Percentiles rank a stretch among this genome's conserved stretches.
Evolutionary conservation across 1,139 yeast genomes (phyloP).

Genomic region (Taphrina sp.): DNA sequence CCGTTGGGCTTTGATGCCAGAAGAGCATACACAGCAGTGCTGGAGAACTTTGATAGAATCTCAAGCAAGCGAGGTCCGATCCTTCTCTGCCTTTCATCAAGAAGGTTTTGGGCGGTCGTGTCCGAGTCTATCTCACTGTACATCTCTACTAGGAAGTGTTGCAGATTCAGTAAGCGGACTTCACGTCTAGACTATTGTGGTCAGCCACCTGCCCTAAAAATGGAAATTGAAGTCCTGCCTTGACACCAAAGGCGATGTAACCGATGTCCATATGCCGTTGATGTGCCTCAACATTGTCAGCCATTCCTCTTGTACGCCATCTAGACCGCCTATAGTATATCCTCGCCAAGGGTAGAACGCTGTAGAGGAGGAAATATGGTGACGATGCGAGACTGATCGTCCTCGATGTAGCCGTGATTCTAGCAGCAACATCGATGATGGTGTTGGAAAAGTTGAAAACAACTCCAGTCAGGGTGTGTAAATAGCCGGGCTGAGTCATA

Average conservation of each 20-base stretch:
- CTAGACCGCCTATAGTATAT: not conserved
- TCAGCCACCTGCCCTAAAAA: too few species aligned
- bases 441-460: constrained; percentile 8
- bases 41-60: constrained; percentile 1
- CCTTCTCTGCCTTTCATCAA: not conserved
- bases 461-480: constrained; percentile 1
- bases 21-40: constrained; percentile 11
- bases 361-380: constrained; percentile 19
- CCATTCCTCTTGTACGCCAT: not conserved
- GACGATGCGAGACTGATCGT: constrained; percentile 12
- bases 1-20: constrained; percentile 10
- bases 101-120: too few species aligned
- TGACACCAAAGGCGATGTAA: constrained; percentile 6
- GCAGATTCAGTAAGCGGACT: constrained; percentile 4
- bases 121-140: too few species aligned
- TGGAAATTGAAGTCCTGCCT: too few species aligned
- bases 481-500: constrained; percentile 7
- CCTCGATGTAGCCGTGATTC: constrained; percentile 5
- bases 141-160: not conserved
- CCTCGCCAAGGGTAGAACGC: constrained; percentile 2
- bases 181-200: constrained; percentile 19
- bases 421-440: constrained; percentile 7
- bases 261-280: not conserved
- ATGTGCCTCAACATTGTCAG: not conserved
- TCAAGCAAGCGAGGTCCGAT: not conserved